Base-by-base conservation (phyloP, 345 rosid genomes). In the Ceriops zippeliana region DNA sequence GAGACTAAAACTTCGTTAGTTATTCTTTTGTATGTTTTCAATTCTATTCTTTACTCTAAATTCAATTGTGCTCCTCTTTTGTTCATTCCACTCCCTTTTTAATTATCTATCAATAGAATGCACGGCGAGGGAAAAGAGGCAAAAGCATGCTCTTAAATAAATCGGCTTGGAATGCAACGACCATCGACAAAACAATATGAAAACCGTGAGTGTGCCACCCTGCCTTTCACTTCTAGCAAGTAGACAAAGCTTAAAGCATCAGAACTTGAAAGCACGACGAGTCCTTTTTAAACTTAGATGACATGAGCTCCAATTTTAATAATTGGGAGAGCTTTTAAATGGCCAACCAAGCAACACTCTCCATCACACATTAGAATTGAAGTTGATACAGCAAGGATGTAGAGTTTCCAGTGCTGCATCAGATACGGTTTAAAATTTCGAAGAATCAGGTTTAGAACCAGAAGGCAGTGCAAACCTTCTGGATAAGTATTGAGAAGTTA, bases 401-500 rank as follows among this genome's bases (percentile, higher is more conserved):
- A 31, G 49, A 3, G 49, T 3, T 42, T 13, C 49, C 4, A 3
- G 16, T 3, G 49, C 49, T 42, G 19, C 49, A 13, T 15, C 49
- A 15, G 49, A 42, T 42, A 13, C 49, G 15, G 17, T 42, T 42
- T 42, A 42, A 13, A 42, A 42, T 42, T 38, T 38, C 3, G 15
- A 42, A 42, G 49, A 42, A 42, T 42, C 49, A 13, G 49, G 49
- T 42, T 42, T 42, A 42, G 49, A 42, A 42, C 49, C 17, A 42
- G 13, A 42, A 42, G 49, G 37, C 37, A 34, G 37, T 34, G 22
- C 49, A 60, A 37, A 16, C 32, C 7, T 64, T 65, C 83, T 78
- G 82, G 84, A 42, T 42, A 42, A 15, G 49, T 42, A 13, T 15
- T 42, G 49, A 42, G 49, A 42, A 42, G 49, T 42, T 42, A 42